Conservation (phyloP, 257 asterid genomes). For the Solanum sejunctum region DNA sequence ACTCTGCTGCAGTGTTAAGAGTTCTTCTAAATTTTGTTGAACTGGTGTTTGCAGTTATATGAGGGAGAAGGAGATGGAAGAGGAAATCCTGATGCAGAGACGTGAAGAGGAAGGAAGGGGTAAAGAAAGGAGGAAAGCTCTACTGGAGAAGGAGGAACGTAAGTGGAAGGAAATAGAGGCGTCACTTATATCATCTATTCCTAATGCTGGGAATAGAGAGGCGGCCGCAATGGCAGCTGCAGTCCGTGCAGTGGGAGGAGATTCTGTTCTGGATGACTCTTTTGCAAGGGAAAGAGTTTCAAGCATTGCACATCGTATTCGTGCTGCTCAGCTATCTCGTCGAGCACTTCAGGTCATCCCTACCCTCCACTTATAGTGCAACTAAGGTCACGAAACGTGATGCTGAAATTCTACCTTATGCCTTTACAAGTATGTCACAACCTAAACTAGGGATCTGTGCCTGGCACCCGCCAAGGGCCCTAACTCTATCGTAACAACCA, state of each 20-base stretch:
- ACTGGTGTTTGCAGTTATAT: constrained; percentile 51
- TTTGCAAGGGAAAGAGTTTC: constrained; percentile 98
- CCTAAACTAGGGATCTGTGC: neutral
- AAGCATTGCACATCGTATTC: constrained; percentile 87
- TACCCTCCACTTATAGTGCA: neutral
- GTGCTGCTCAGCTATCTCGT: constrained; percentile 86
- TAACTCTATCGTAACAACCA: neutral
- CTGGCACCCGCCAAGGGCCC: neutral
- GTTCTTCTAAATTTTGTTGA: constrained; percentile 5
- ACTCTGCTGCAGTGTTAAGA: neutral
- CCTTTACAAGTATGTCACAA: neutral
- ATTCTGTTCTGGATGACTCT: constrained; percentile 90
- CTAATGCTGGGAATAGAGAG: constrained; percentile 98
- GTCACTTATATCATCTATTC: constrained; percentile 82
- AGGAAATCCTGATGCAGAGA: constrained; percentile 93
- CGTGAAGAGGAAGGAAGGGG: constrained; percentile 99
- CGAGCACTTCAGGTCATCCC: constrained; percentile 75
- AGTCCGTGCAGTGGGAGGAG: constrained; percentile 99
- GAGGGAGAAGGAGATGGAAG: constrained; percentile 99
- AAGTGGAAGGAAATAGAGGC: constrained; percentile 99
- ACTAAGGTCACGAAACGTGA: neutral
- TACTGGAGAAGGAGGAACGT: constrained; percentile 94
- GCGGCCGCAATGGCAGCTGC: constrained; percentile 99
- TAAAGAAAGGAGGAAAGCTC: constrained; percentile 95
- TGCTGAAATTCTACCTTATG: neutral